Conservation (phyloP, 208 protist genomes). For the Trypanosoma scelopori region DNA sequence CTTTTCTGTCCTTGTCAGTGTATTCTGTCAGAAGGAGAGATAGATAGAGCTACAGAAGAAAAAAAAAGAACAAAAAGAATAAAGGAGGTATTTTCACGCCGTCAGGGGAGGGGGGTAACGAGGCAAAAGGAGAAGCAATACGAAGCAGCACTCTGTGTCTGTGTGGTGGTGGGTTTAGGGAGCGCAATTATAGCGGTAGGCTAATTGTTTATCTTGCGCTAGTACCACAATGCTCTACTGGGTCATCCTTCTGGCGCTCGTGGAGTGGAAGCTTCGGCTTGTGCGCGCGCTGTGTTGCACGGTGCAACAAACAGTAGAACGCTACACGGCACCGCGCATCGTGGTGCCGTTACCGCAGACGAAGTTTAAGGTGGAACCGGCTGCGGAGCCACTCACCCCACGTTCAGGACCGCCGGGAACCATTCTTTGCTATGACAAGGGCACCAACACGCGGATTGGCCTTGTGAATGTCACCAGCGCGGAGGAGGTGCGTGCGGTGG, state of each 20-base stretch:
- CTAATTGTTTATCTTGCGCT: slow-evolving; percentile 9
- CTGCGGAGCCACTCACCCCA: slow-evolving; percentile 59
- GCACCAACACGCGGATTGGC: slow-evolving; percentile 79
- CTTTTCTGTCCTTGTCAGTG: no score
- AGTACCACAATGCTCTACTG: slow-evolving; percentile 11
- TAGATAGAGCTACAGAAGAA: no score
- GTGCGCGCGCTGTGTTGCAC: slow-evolving; percentile 45
- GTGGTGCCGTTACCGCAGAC: slow-evolving; percentile 56
- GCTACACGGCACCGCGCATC: slow-evolving; percentile 80
- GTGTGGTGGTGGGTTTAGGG: background rate
- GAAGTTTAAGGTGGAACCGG: slow-evolving; percentile 53
- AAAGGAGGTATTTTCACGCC: background rate
- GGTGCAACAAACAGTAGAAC: slow-evolving; percentile 59
- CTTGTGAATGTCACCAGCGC: slow-evolving; percentile 64
- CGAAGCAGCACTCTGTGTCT: no score
- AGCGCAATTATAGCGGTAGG: background rate
- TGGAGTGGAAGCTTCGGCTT: slow-evolving; percentile 62
- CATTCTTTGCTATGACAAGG: slow-evolving; percentile 92
- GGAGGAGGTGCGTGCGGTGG: slow-evolving; percentile 64
- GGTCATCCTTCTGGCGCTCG: slow-evolving; percentile 6
- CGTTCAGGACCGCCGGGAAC: slow-evolving; percentile 60
- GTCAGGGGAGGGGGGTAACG: slow-evolving; percentile 10
- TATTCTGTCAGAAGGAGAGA: no score
- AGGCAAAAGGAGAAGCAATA: no score
- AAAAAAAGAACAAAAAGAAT: no score